Percentiles rank a stretch among this genome's conserved stretches.
phyloP scores from a whole-genome alignment of 2,329 filamentous ascomycete species.

The Eurotiales sp. region DNA sequence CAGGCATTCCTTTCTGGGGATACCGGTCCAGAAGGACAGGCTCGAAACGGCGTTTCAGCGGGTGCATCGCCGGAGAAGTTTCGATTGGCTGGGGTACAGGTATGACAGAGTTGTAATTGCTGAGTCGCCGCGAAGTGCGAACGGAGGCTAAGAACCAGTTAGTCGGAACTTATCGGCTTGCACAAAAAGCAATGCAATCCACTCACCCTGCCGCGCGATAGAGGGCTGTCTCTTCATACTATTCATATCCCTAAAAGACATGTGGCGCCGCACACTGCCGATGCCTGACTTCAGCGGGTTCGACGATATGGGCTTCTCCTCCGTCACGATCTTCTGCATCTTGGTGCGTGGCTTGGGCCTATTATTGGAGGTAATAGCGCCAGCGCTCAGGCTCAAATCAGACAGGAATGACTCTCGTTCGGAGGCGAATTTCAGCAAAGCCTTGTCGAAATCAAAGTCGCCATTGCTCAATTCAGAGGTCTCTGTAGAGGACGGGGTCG shows the following conservation, averaged over 20 bases:
- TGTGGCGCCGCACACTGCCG: slow-evolving; percentile 84
- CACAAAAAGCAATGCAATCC: background rate
- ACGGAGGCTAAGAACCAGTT: too few species aligned
- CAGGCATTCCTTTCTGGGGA: slow-evolving; percentile 74
- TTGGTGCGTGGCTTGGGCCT: slow-evolving; percentile 69
- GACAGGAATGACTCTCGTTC: slow-evolving; percentile 91
- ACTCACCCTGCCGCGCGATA: slow-evolving; percentile 64
- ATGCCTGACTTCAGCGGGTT: slow-evolving; percentile 56
- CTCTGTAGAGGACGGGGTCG: slow-evolving; percentile 29
- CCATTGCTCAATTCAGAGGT: slow-evolving; percentile 40
- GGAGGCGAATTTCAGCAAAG: slow-evolving; percentile 89
- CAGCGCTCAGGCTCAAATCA: slow-evolving; percentile 83
- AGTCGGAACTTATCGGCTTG: too few species aligned
- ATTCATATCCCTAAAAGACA: slow-evolving; percentile 93
- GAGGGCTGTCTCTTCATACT: slow-evolving; percentile 85
- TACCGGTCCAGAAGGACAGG: slow-evolving; percentile 95
- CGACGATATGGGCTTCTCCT: slow-evolving; percentile 56
- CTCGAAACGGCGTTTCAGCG: slow-evolving; percentile 87
- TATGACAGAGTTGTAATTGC: slow-evolving; percentile 98
- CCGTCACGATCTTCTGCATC: slow-evolving; percentile 69
- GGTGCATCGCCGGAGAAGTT: slow-evolving; percentile 88
- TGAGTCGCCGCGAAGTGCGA: slow-evolving; percentile 81
- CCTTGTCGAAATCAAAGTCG: slow-evolving; percentile 91
- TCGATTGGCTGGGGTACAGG: slow-evolving; percentile 88
- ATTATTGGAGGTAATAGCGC: slow-evolving; percentile 66